Evolutionary conservation across 129 eudicot genomes (phyloP).

Genomic region (Glebionis coronaria): DNA sequence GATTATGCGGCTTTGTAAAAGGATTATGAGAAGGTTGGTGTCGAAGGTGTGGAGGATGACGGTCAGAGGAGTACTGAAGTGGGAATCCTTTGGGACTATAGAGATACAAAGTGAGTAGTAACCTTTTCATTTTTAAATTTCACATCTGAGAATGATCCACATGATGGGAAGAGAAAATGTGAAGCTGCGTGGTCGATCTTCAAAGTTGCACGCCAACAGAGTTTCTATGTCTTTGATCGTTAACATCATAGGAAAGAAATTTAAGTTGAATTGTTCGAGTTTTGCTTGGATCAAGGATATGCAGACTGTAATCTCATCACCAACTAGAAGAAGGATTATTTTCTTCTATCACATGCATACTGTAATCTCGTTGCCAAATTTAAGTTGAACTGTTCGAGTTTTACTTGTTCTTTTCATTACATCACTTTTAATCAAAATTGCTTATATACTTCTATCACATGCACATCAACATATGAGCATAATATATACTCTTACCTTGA

Average conservation of each 20-base stretch:
- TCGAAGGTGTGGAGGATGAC: no score
- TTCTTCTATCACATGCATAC: no score
- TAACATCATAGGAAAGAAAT: conserved; percentile 83
- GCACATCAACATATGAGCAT: no score
- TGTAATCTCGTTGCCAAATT: no score
- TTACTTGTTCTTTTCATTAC: background rate
- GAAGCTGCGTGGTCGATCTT: conserved; percentile 87
- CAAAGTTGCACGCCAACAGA: conserved; percentile 87
- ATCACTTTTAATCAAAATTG: background rate
- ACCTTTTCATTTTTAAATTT: background rate
- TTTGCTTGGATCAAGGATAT: conserved; percentile 93
- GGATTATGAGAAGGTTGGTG: no score
- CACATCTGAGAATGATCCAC: conserved; percentile 80
- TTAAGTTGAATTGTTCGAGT: conserved; percentile 66
- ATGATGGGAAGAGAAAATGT: conserved; percentile 85
- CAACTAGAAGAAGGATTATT: conserved; percentile 99
- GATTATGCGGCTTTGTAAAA: no score
- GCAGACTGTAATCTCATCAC: conserved; percentile 84
- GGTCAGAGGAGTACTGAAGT: no score
- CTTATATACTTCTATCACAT: background rate
- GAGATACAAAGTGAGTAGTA: background rate
- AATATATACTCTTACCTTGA: no score
- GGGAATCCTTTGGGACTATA: no score
- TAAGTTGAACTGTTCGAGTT: no score
- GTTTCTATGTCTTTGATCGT: conserved; percentile 75